A percentile compares a stretch with the other conserved stretches of the same genome.
Evolutionary conservation across 805 yeast genomes (phyloP).

Genomic region (Yamadazyma phyllophila): DNA sequence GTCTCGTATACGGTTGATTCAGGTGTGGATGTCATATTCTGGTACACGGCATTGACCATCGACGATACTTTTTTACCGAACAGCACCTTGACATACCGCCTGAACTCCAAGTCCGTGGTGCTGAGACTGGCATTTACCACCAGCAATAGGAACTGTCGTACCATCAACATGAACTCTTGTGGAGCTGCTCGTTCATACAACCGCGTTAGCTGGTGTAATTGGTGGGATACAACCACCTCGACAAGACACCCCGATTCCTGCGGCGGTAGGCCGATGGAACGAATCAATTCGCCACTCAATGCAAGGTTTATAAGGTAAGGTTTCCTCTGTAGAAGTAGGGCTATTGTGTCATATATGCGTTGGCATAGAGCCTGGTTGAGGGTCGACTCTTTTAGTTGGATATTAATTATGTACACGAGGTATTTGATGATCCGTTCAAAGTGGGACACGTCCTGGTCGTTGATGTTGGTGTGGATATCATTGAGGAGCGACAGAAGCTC

Average conservation of each 20-base stretch:
- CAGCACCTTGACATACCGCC: constrained; percentile 9
- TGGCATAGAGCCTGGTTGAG: constrained; percentile 15
- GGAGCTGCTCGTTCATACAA: constrained; percentile 1
- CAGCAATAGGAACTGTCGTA: constrained; percentile 34
- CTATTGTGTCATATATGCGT: constrained; percentile 28
- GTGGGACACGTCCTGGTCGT: constrained; percentile 22
- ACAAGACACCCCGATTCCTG: constrained; percentile 1
- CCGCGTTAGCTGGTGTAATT: not conserved
- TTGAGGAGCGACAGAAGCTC: constrained; percentile 33
- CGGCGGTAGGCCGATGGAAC: not conserved
- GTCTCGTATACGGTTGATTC: not conserved
- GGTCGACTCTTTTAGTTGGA: constrained; percentile 2
- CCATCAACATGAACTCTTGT: constrained; percentile 12
- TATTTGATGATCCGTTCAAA: constrained; percentile 34
- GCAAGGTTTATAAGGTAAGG: constrained; percentile 22
- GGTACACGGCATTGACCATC: constrained; percentile 1
- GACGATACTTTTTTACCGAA: not conserved
- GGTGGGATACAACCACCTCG: constrained; percentile 4
- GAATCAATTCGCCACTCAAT: not conserved
- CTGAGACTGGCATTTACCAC: constrained; percentile 30
- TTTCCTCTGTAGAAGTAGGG: constrained; percentile 31
- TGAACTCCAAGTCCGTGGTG: constrained; percentile 25
- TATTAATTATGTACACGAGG: constrained; percentile 19
- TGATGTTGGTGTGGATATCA: constrained; percentile 33
- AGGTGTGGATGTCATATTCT: not conserved